phyloP scores from a whole-genome alignment of 805 yeast genomes.

The Saccharomycopsis sp. region DNA sequence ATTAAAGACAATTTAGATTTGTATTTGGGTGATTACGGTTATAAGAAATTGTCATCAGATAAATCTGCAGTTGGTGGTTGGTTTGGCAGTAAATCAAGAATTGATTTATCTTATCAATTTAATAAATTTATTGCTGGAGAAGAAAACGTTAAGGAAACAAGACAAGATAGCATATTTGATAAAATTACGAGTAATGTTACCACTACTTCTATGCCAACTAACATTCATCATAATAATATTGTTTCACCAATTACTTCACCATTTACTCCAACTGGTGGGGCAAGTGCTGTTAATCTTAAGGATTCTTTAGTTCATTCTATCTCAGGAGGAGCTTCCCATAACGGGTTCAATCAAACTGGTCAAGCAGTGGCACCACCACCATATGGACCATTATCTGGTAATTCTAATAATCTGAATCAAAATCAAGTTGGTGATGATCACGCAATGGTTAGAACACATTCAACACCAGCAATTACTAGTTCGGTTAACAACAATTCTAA shows the following conservation, averaged over 20 bases:
- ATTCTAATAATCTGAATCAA: background rate
- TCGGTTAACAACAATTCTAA: background rate
- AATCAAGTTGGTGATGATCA: background rate
- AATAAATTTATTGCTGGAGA: slow-evolving; percentile 22
- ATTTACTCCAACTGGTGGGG: slow-evolving; percentile 17
- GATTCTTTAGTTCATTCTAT: too few species aligned
- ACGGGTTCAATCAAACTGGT: background rate
- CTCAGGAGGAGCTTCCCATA: slow-evolving; percentile 8
- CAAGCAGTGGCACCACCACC: background rate
- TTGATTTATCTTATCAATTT: slow-evolving; percentile 18
- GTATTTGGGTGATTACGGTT: slow-evolving; percentile 16
- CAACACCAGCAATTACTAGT: slow-evolving; percentile 6
- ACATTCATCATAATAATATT: background rate
- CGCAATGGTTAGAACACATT: slow-evolving; percentile 1
- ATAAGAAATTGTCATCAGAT: slow-evolving; percentile 5
- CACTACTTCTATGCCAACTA: background rate
- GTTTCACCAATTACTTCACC: slow-evolving; percentile 9
- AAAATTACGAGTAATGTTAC: slow-evolving; percentile 8
- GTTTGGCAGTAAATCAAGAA: slow-evolving; percentile 18
- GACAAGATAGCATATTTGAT: slow-evolving; percentile 15
- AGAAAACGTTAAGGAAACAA: slow-evolving; percentile 11
- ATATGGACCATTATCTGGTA: background rate
- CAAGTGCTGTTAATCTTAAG: too few species aligned
- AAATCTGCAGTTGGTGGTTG: slow-evolving; percentile 14
- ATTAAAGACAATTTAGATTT: slow-evolving; percentile 2